These are phyloP conservation scores for Dactylellina leptospora DNA, from an alignment of 2,329 filamentous ascomycete genomes.

Conservation along the genomic window DNA sequence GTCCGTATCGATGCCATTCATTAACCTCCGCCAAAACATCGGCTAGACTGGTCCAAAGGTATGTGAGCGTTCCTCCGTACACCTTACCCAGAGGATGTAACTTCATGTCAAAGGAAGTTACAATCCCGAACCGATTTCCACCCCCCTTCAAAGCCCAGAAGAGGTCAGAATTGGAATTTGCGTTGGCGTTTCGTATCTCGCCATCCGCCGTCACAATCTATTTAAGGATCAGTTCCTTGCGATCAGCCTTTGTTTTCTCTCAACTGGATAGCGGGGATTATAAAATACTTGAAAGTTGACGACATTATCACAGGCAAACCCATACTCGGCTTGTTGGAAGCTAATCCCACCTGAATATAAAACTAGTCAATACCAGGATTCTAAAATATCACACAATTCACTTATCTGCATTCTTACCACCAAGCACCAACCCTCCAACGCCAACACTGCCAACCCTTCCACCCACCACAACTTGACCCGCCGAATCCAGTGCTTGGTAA, in stretches of 20 bases:
- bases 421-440: constrained; percentile 63
- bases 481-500: constrained; percentile 61
- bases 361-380: not conserved
- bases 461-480: constrained; percentile 62
- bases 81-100: constrained; percentile 14
- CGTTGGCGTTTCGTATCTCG: constrained; percentile 61
- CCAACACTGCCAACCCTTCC: constrained; percentile 63
- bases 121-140: constrained; percentile 60
- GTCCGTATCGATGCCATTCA: constrained; percentile 1
- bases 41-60: constrained; percentile 18
- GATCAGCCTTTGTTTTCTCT: too few relatives aligned
- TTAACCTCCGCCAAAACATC: constrained; percentile 16
- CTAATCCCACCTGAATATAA: constrained; percentile 63
- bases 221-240: too few relatives aligned
- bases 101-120: constrained; percentile 59
- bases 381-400: not conserved
- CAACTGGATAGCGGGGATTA: too few relatives aligned
- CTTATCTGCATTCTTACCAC: constrained; percentile 56
- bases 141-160: constrained; percentile 61
- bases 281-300: constrained; percentile 62
- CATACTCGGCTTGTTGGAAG: constrained; percentile 63
- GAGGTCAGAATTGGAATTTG: constrained; percentile 62
- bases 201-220: constrained; percentile 64
- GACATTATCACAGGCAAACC: constrained; percentile 65
- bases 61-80: constrained; percentile 14